A percentile compares a stretch with the other conserved stretches of the same genome.
These are phyloP conservation scores for Botryotinia convoluta DNA, from an alignment of 2,329 filamentous ascomycete genomes.

Conservation along the genomic window DNA sequence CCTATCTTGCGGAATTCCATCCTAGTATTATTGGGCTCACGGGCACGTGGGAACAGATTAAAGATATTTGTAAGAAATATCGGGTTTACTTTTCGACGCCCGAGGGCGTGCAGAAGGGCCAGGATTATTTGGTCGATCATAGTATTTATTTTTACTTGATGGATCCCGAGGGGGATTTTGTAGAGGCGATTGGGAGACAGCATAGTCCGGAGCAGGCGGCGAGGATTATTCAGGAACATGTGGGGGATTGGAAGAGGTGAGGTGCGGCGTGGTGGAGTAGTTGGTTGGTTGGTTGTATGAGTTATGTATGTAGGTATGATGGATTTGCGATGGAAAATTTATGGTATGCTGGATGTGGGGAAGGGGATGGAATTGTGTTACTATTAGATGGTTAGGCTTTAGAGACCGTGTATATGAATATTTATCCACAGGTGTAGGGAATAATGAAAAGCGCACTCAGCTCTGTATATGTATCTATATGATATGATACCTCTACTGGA, in stretches of 20 bases:
- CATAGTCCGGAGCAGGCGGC: slow-evolving; percentile 86
- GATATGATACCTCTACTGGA: background rate
- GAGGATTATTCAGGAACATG: slow-evolving; percentile 79
- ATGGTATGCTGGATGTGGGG: background rate
- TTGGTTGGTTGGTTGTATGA: no score
- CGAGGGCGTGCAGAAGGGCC: slow-evolving; percentile 78
- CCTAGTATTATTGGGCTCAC: slow-evolving; percentile 81
- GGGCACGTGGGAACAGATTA: slow-evolving; percentile 90
- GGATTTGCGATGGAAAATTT: background rate
- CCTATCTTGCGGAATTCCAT: slow-evolving; percentile 91
- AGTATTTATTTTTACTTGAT: slow-evolving; percentile 99
- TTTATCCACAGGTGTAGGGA: background rate
- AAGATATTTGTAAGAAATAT: slow-evolving; percentile 91
- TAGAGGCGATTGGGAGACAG: slow-evolving; percentile 92
- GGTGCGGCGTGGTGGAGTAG: no score
- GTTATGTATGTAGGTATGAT: background rate
- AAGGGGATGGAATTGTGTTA: background rate
- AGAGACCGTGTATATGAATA: background rate
- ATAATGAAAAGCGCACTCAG: background rate
- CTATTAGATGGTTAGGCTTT: background rate
- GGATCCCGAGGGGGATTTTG: slow-evolving; percentile 97
- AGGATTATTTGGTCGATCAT: slow-evolving; percentile 97
- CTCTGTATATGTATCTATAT: background rate
- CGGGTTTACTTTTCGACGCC: slow-evolving; percentile 97
- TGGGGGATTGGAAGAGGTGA: slow-evolving; percentile 66